Conservation (phyloP, 164 flowering plant genomes). For the Tinospora cordifolia region DNA sequence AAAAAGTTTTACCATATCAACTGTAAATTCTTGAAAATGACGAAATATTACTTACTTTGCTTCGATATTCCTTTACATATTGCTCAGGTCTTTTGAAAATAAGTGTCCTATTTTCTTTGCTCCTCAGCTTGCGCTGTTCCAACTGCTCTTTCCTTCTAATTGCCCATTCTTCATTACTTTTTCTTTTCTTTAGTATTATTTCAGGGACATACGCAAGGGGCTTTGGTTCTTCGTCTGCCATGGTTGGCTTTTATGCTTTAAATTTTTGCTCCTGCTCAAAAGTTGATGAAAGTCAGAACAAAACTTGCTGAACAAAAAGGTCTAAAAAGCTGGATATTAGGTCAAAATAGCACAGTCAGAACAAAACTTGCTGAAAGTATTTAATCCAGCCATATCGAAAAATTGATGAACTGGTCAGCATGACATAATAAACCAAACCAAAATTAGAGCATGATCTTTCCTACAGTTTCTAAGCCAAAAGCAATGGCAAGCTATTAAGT, state of each 20-base stretch:
- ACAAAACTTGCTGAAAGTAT: too few species aligned
- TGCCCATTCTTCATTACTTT: slow-evolving; percentile 61
- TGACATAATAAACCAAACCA: too few species aligned
- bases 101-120: slow-evolving; percentile 29
- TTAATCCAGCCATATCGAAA: too few species aligned
- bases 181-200: slow-evolving; percentile 68
- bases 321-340: neutral
- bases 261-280: neutral
- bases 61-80: slow-evolving; percentile 47
- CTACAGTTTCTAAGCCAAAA: too few species aligned
- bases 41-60: slow-evolving; percentile 31
- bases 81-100: slow-evolving; percentile 62
- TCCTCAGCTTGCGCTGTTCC: slow-evolving; percentile 35
- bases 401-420: too few species aligned
- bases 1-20: neutral
- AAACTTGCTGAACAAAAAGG: too few species aligned
- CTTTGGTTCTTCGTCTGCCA: slow-evolving; percentile 36
- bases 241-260: slow-evolving; percentile 6
- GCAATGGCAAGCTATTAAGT: too few species aligned
- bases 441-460: too few species aligned
- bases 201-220: slow-evolving; percentile 51
- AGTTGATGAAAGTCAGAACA: neutral
- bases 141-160: slow-evolving; percentile 47
- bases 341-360: neutral
- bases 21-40: neutral